Evolutionary conservation across 2,329 filamentous ascomycete genomes (phyloP).

Genomic region (Periconia sp.): DNA sequence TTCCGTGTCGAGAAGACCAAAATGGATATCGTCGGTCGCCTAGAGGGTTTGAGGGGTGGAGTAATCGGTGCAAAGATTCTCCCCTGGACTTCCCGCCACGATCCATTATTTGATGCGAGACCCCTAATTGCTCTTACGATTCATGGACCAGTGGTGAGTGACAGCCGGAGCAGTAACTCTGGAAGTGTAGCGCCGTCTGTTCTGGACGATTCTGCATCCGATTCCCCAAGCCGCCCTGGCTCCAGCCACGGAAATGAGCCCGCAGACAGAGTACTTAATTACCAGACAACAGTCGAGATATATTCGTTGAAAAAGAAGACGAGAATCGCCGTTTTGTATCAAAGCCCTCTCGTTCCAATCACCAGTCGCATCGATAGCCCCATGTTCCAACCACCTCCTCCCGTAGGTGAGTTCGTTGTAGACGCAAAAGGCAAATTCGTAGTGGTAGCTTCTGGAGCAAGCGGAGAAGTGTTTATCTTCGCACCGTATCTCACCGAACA

Average conservation of each 20-base stretch:
- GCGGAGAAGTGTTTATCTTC: conserved; percentile 85
- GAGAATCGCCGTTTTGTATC: conserved; percentile 72
- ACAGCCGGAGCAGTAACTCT: conserved; percentile 39
- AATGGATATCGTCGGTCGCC: conserved; percentile 66
- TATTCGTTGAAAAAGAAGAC: conserved; percentile 80
- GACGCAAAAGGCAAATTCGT: conserved; percentile 72
- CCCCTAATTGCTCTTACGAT: conserved; percentile 79
- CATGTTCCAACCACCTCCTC: conserved; percentile 67
- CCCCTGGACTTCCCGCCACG: conserved; percentile 63
- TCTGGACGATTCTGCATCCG: conserved; percentile 39
- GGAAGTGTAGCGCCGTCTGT: conserved; percentile 40
- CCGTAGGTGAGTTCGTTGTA: conserved; percentile 72
- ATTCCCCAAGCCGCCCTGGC: conserved; percentile 39
- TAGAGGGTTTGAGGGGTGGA: conserved; percentile 77
- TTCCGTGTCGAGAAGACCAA: conserved; percentile 72
- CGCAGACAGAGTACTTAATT: conserved; percentile 56
- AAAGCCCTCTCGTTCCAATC: conserved; percentile 65
- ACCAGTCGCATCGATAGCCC: conserved; percentile 60
- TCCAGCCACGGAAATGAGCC: conserved; percentile 30
- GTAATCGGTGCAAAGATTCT: conserved; percentile 83
- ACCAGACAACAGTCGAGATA: conserved; percentile 86
- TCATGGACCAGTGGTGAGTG: conserved; percentile 70
- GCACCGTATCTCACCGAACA: conserved; percentile 34
- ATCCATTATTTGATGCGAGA: conserved; percentile 57
- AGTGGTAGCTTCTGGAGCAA: conserved; percentile 75